Conservation (phyloP, 75 land plant species). For the Picea glauca region DNA sequence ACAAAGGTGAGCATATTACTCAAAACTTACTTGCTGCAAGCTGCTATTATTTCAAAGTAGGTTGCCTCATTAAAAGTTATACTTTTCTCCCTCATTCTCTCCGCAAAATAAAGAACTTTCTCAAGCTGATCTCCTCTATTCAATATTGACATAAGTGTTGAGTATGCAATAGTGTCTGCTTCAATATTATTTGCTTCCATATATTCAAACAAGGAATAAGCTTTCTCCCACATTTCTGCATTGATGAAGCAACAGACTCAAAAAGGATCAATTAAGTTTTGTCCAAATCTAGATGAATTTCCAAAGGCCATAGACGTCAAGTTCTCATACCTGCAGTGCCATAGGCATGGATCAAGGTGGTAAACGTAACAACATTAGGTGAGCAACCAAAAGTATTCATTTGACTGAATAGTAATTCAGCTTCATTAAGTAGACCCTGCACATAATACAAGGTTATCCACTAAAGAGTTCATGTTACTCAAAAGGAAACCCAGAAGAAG, state of each 20-base stretch:
- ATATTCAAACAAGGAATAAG: slow-evolving; percentile 60
- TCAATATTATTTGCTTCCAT: slow-evolving; percentile 58
- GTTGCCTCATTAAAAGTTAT: slow-evolving; percentile 46
- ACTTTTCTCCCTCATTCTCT: slow-evolving; percentile 52
- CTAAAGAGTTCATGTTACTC: not conserved
- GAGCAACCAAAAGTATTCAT: slow-evolving; percentile 62
- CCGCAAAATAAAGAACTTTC: slow-evolving; percentile 51
- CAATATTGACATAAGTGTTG: slow-evolving; percentile 69
- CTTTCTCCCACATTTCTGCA: slow-evolving; percentile 68
- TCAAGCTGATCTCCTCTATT: slow-evolving; percentile 61
- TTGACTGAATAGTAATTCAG: slow-evolving; percentile 48
- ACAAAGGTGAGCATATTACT: not conserved
- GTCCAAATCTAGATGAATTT: not conserved
- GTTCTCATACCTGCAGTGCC: slow-evolving; percentile 43
- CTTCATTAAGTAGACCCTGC: slow-evolving; percentile 76
- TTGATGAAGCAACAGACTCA: not conserved
- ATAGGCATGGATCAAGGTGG: slow-evolving; percentile 77
- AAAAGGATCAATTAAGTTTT: not conserved
- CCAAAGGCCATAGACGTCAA: not conserved
- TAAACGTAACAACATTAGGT: slow-evolving; percentile 85
- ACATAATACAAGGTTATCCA: not conserved
- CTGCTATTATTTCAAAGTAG: slow-evolving; percentile 64
- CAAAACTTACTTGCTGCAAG: slow-evolving; percentile 76
- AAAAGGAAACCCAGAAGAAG: not conserved
- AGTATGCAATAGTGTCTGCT: slow-evolving; percentile 71